Evolutionary conservation across 1,284 basidiomycete genomes (phyloP).

Genomic region (Boletus sp.): DNA sequence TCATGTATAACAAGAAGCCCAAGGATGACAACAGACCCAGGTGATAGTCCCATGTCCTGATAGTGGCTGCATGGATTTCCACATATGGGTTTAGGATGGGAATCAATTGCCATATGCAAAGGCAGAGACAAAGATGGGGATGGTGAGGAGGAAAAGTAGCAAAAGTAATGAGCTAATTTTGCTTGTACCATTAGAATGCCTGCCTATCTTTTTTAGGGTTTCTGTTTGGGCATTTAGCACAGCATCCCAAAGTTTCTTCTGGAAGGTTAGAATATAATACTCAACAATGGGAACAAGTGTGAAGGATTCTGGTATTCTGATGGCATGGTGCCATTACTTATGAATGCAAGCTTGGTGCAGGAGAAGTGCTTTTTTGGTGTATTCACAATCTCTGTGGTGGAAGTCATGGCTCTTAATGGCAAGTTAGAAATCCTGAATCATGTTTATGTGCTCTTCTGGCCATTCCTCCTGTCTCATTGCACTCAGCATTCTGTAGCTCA

Average conservation of each 20-base stretch:
- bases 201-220: background rate
- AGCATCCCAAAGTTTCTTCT: background rate
- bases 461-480: conserved; percentile 1
- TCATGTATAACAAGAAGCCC: background rate
- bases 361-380: background rate
- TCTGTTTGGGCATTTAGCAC: background rate
- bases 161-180: too few relatives aligned
- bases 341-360: background rate
- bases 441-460: background rate
- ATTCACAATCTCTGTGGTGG: background rate
- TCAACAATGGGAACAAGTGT: background rate
- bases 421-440: background rate
- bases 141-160: too few relatives aligned
- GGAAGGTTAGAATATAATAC: background rate
- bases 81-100: too few relatives aligned
- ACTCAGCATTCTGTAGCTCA: background rate
- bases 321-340: background rate
- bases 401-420: background rate
- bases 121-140: too few relatives aligned
- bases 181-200: too few relatives aligned
- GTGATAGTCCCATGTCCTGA: background rate
- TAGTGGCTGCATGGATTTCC: background rate
- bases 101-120: too few relatives aligned
- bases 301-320: background rate
- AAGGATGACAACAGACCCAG: background rate